Base-by-base conservation (phyloP, 257 asterid species). In the Lycium ferocissimum region DNA sequence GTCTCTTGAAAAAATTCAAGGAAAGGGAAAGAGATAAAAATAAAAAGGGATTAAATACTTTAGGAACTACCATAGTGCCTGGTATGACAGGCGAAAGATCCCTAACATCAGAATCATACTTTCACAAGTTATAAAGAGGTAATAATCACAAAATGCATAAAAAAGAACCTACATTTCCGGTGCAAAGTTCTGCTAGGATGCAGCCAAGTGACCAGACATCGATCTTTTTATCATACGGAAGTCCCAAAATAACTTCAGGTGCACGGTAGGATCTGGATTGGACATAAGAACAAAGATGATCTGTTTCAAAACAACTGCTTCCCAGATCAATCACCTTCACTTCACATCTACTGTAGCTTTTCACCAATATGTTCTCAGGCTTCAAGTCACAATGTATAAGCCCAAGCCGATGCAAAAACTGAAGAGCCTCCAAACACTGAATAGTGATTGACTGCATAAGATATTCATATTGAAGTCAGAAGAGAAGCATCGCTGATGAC, bases 141-240 rank as follows among this genome's bases (percentile, higher is more conserved):
- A 26, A 22, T 82, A 38, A 80, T 84, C 79, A 56, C 40, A 63
- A 15, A 79, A 59, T 11, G 20, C 33, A 71, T 83, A 76, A 35
- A 51, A 86, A 72, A 87, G 45, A 87, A 90, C 98, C 92, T 90
- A 96, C 99, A 87, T 96, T 94, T 88, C 99, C 99, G 0, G 98
- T 93, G 90, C 99, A 96, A 83, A 96, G 98, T 89, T 96, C 99
- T 37, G 99, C 99, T 92, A 96, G 89, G 83, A 96, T 96, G 94
- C 99, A 96, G 57, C 99, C 99, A 82, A 96, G 98, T 80, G 99
- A 96, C 99, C 99, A 96, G 83, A 96, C 84, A 87, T 96, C 99
- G 4, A 96, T 96, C 93, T 94, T 95, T 78, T 95, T 93, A 85
- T 93, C 98, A 89, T 96, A 96, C 80, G 98, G 95, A 90, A 94